phyloP scores from a whole-genome alignment of 768 basidiomycete genomes.

The Pleurotus giganteus region DNA sequence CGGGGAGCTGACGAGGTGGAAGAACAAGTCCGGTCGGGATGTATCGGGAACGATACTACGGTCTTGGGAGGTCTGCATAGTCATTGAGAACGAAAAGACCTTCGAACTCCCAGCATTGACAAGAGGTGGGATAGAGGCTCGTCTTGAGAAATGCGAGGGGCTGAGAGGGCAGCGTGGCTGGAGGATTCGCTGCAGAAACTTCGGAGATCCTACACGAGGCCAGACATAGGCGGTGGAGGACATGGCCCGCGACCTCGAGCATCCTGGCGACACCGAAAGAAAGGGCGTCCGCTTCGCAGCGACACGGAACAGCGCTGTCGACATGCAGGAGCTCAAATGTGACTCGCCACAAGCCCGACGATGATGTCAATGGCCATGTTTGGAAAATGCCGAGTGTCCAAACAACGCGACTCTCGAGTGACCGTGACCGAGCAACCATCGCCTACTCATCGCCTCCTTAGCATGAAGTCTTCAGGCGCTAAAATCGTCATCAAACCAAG shows the following conservation, averaged over 20 bases:
- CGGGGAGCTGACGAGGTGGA: conserved; percentile 61
- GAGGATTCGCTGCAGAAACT: too few species aligned
- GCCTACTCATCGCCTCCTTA: neutral
- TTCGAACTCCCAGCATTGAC: too few species aligned
- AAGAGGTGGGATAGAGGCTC: too few species aligned
- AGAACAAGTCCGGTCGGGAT: conserved; percentile 63
- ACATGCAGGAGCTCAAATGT: neutral
- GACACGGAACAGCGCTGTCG: too few species aligned
- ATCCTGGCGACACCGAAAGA: too few species aligned
- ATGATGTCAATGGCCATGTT: neutral
- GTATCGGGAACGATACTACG: conserved; percentile 43
- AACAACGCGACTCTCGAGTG: neutral
- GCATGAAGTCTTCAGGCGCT: conserved; percentile 24
- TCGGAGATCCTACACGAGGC: too few species aligned
- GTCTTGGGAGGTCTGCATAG: neutral
- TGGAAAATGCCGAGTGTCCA: neutral
- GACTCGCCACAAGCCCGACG: neutral
- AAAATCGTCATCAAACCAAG: conserved; percentile 54
- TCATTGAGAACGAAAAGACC: neutral
- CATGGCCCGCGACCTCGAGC: too few species aligned
- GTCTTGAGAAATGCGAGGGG: too few species aligned
- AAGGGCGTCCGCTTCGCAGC: too few species aligned
- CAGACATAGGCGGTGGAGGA: too few species aligned
- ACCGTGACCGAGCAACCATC: neutral
- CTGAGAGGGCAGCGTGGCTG: too few species aligned